Evolutionary conservation across 257 asterid species (phyloP).

Genomic region (Parsonsia alboflavescens): DNA sequence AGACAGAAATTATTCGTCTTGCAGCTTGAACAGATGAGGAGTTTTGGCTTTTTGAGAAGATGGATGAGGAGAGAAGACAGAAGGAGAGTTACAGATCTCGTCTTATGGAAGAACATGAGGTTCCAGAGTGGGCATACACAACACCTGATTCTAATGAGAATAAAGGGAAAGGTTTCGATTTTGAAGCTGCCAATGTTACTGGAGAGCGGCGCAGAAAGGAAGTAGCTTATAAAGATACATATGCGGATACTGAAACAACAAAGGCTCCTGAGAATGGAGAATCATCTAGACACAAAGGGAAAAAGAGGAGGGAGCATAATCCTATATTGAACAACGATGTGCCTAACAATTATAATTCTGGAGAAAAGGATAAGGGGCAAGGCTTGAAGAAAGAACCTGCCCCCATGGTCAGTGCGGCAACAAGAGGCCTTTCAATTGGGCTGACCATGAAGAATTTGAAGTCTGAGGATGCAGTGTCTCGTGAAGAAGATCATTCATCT

Average conservation of each 20-base stretch:
- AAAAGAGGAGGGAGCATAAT: constrained; percentile 40
- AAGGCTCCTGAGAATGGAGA: constrained; percentile 72
- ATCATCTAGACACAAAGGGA: constrained; percentile 35
- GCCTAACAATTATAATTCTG: constrained; percentile 20
- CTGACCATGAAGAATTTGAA: constrained; percentile 36
- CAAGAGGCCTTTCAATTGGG: constrained; percentile 45
- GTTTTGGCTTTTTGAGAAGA: constrained; percentile 87
- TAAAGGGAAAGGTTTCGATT: constrained; percentile 53
- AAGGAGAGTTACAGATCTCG: constrained; percentile 82
- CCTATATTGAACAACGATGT: constrained; percentile 24
- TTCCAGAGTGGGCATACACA: constrained; percentile 90
- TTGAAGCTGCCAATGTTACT: constrained; percentile 45
- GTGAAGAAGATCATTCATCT: constrained; percentile 28
- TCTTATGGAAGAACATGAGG: constrained; percentile 92
- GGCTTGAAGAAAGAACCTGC: constrained; percentile 37
- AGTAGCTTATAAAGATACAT: constrained; percentile 63
- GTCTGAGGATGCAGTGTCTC: constrained; percentile 49
- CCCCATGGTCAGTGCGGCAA: constrained; percentile 43
- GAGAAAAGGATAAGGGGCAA: constrained; percentile 32
- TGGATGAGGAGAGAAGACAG: constrained; percentile 92
- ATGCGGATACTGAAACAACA: constrained; percentile 62
- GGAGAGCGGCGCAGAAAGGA: constrained; percentile 89
- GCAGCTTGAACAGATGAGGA: constrained; percentile 97
- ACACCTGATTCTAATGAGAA: constrained; percentile 44
- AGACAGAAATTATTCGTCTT: constrained; percentile 88